A percentile compares a stretch with the other conserved stretches of the same genome.
Evolutionary conservation across 768 basidiomycete genomes (phyloP).

Genomic region (Mrakia blollopis): DNA sequence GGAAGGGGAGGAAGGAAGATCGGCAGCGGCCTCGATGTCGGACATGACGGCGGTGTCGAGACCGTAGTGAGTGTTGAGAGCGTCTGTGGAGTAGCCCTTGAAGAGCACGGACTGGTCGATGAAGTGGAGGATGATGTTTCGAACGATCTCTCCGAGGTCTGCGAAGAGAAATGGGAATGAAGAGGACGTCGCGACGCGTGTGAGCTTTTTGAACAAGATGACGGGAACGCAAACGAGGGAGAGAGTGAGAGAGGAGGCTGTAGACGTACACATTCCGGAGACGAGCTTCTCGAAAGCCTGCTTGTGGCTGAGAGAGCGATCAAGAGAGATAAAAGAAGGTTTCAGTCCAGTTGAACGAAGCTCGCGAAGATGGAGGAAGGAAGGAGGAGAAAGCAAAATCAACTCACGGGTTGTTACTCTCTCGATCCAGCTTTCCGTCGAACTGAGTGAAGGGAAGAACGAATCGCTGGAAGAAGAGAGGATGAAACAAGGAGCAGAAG

Average conservation of each 20-base stretch:
- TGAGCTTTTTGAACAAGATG: neutral
- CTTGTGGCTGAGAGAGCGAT: conserved; percentile 48
- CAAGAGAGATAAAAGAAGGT: neutral
- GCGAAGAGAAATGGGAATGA: neutral
- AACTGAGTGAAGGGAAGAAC: conserved; percentile 81
- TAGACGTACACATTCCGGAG: conserved; percentile 72
- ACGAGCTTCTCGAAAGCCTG: conserved; percentile 98
- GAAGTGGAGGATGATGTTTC: conserved; percentile 75
- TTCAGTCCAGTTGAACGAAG: neutral
- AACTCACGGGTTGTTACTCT: conserved; percentile 78
- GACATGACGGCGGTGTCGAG: conserved; percentile 92
- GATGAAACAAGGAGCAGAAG: neutral
- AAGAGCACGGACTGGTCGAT: conserved; percentile 71
- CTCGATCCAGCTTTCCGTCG: conserved; percentile 86
- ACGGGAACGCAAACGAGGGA: conserved; percentile 33
- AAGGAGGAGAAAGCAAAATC: neutral
- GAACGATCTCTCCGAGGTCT: conserved; percentile 85
- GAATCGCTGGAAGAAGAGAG: conserved; percentile 54
- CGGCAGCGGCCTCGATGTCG: conserved; percentile 63
- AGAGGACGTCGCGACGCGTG: neutral
- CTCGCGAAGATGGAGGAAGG: no score
- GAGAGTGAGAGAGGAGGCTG: no score
- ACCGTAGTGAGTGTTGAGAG: conserved; percentile 85
- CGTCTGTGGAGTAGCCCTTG: conserved; percentile 63
- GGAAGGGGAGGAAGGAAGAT: conserved; percentile 38